Conservation (phyloP, 2,329 filamentous ascomycete genomes). For the Xylariaceae sp. region DNA sequence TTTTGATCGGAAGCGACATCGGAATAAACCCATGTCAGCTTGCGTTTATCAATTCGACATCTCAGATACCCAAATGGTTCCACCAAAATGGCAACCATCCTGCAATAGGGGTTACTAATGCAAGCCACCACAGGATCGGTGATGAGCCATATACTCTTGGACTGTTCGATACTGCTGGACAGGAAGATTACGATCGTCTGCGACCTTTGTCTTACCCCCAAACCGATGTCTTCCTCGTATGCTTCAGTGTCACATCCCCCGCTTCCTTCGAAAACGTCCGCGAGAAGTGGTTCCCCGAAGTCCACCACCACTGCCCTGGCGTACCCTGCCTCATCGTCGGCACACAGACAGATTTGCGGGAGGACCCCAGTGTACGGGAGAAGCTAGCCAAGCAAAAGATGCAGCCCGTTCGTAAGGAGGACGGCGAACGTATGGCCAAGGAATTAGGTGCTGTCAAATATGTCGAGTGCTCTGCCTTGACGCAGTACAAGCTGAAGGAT, state of each 20-base stretch:
- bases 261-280: slow-evolving; percentile 98
- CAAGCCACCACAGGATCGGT: slow-evolving; percentile 69
- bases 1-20: too few species aligned
- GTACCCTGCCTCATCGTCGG: slow-evolving; percentile 97
- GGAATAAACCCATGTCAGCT: not conserved
- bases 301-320: slow-evolving; percentile 96
- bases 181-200: slow-evolving; percentile 98
- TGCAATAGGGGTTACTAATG: slow-evolving; percentile 16
- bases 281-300: slow-evolving; percentile 98
- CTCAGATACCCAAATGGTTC: slow-evolving; percentile 5
- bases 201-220: slow-evolving; percentile 96
- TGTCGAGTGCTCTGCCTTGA: slow-evolving; percentile 95
- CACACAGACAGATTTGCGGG: slow-evolving; percentile 93
- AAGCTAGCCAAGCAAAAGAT: slow-evolving; percentile 97
- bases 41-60: not conserved
- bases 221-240: slow-evolving; percentile 97
- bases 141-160: slow-evolving; percentile 97
- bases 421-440: slow-evolving; percentile 94
- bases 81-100: too few species aligned
- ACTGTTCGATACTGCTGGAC: slow-evolving; percentile 96
- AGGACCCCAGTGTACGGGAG: slow-evolving; percentile 80
- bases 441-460: slow-evolving; percentile 98
- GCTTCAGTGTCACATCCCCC: slow-evolving; percentile 96
- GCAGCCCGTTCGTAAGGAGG: slow-evolving; percentile 84
- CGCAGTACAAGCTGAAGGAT: slow-evolving; percentile 97